These are phyloP conservation scores for Arthrobotrys musiformis DNA, from an alignment of 2,329 filamentous ascomycete species.

Conservation along the genomic window DNA sequence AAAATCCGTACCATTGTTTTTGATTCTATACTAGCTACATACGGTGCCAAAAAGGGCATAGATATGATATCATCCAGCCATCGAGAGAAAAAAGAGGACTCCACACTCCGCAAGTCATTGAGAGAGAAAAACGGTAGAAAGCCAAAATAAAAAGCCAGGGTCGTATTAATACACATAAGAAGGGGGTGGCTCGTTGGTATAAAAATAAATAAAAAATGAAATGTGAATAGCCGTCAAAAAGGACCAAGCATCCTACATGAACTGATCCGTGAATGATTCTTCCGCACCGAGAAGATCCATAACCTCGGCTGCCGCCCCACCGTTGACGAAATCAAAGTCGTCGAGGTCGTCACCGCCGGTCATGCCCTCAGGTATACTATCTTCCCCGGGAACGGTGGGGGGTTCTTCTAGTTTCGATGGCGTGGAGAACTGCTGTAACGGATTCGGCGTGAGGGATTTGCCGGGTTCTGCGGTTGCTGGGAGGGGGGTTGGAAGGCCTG, in stretches of 20 bases:
- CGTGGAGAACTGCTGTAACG: not conserved
- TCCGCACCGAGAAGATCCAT: slow-evolving; percentile 43
- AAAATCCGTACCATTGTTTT: not conserved
- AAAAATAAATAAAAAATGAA: not conserved
- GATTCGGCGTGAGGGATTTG: slow-evolving; percentile 16
- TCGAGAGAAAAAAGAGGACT: not conserved
- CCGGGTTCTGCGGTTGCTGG: slow-evolving; percentile 34
- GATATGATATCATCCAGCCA: not conserved
- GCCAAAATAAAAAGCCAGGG: not conserved
- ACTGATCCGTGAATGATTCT: slow-evolving; percentile 43
- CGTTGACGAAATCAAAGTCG: slow-evolving; percentile 27
- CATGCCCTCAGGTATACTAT: slow-evolving; percentile 35
- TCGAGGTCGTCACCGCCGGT: slow-evolving; percentile 34
- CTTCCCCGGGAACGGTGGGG: slow-evolving; percentile 49
- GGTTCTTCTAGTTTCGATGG: slow-evolving; percentile 42
- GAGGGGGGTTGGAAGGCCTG: slow-evolving; percentile 34
- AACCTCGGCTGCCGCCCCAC: slow-evolving; percentile 35
- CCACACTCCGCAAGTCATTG: not conserved
- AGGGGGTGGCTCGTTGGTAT: not conserved
- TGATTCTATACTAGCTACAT: no score
- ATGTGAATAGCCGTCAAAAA: not conserved
- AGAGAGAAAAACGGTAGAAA: not conserved
- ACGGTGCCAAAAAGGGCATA: not conserved
- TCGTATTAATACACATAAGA: slow-evolving; percentile 23
- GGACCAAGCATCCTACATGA: slow-evolving; percentile 7